Evolutionary conservation across 179 eudicot genomes (phyloP), one percentile per base, ranked within the genome.

Genomic region (Drosera spatulata): DNA sequence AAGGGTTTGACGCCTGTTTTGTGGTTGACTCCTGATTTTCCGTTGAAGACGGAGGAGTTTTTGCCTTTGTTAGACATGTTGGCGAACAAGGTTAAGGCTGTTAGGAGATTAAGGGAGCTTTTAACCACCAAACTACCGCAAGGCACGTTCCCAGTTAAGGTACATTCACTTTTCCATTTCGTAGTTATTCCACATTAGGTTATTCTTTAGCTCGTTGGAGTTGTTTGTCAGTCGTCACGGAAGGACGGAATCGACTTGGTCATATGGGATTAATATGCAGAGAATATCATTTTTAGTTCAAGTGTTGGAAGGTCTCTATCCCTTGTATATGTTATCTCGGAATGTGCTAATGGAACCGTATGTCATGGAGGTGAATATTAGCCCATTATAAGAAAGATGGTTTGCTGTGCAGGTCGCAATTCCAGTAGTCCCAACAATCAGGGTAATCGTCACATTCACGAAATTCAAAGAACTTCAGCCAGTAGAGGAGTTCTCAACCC

Each of bases 111-210:
- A 96, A 67, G 99, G 43, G 99, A 93, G 72, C 65, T 93, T 61
- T 81, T 93, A 50, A 93, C 96, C 47, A 86, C 99, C 41, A 93
- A 85, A 84, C 89, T 93, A 52, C 99, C 99, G 11, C 74, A 83
- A 5, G 95, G 93, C 61, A 77, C 96, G 22, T 93, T 93, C 69
- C 99, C 99, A n/a, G 96, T 89, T 8, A 93, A 93, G 99, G 99
- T 93, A 73, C 33, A 22, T 22, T 22, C 33, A 22, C 33, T 22
- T 22, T 0, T 22, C 33, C 33, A 22, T 22, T 22, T 0, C 33
- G 0, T 22, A 22, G 33, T 22, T 22, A 22, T 22, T 22, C 33
- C 33, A 22, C 33, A 22, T 22, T 1, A 22, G 33, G 33, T 22
- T 22, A 22, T 22, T 22, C 33, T 22, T 22, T 22, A 22, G 33